These are phyloP conservation scores for Cercospora janseana DNA, from an alignment of 2,329 filamentous ascomycete genomes.

Conservation along the genomic window DNA sequence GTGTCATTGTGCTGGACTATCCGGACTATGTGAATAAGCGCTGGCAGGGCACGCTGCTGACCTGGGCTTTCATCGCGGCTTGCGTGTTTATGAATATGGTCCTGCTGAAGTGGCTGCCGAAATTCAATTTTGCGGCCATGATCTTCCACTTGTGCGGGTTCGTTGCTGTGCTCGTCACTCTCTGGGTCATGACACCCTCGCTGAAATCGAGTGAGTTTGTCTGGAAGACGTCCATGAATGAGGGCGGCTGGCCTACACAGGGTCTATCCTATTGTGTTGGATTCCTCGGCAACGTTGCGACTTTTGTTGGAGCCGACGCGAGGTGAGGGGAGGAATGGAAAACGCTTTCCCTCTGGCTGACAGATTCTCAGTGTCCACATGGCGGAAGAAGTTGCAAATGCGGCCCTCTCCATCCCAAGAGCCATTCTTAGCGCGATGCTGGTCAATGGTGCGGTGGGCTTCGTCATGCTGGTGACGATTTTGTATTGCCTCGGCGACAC, in stretches of 20 bases:
- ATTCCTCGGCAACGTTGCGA: conserved; percentile 38
- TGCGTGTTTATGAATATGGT: conserved; percentile 50
- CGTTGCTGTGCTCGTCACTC: conserved; percentile 52
- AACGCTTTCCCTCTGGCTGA: not conserved
- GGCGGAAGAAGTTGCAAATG: conserved; percentile 53
- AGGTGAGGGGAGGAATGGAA: conserved; percentile 17
- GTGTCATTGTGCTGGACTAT: conserved; percentile 42
- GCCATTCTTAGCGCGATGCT: conserved; percentile 50
- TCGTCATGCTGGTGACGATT: conserved; percentile 48
- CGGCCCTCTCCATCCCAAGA: conserved; percentile 48
- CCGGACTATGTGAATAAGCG: conserved; percentile 37
- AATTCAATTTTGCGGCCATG: conserved; percentile 46
- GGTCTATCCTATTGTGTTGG: conserved; percentile 39
- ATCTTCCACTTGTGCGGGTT: conserved; percentile 54
- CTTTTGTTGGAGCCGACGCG: conserved; percentile 43
- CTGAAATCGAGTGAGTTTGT: conserved; percentile 31
- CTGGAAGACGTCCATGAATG: conserved; percentile 35
- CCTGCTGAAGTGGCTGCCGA: conserved; percentile 44
- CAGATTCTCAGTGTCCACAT: conserved; percentile 40
- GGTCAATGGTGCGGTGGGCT: conserved; percentile 50
- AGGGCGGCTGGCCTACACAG: conserved; percentile 38
- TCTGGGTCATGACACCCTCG: conserved; percentile 37
- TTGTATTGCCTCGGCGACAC: conserved; percentile 47
- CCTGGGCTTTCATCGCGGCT: conserved; percentile 41
- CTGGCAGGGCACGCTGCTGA: conserved; percentile 45